These are phyloP conservation scores for Populus trichocarpa DNA, from an alignment of 441 rosid species.

Conservation along the genomic window DNA sequence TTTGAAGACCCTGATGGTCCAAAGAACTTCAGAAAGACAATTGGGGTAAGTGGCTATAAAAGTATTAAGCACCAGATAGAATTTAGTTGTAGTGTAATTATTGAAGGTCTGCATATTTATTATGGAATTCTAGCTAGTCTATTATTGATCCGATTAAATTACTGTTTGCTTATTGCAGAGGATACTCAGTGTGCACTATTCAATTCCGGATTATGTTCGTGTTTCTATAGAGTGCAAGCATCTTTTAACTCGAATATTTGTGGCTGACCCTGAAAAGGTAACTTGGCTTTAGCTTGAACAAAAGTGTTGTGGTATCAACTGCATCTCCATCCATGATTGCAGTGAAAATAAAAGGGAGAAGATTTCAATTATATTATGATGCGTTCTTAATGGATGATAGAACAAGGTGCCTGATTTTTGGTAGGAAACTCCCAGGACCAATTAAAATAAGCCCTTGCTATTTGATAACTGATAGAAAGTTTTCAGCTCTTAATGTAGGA, in stretches of 20 bases:
- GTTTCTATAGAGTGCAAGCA: conserved; percentile 47
- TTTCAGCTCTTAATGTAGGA: neutral
- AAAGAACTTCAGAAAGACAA: conserved; percentile 52
- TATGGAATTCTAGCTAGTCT: neutral
- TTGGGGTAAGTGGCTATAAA: conserved; percentile 37
- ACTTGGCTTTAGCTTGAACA: neutral
- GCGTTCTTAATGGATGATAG: neutral
- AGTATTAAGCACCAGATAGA: neutral
- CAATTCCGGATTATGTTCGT: conserved; percentile 46
- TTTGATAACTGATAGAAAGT: neutral
- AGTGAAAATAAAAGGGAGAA: neutral
- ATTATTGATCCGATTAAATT: neutral
- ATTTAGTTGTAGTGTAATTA: neutral
- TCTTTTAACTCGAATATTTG: conserved; percentile 55
- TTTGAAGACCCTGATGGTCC: conserved; percentile 61
- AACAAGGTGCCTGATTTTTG: neutral
- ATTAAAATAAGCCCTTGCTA: neutral
- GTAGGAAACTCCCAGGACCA: neutral
- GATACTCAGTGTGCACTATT: conserved; percentile 46
- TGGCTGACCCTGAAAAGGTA: conserved; percentile 57
- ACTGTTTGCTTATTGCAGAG: conserved; percentile 30
- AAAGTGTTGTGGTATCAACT: neutral
- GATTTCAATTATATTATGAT: neutral
- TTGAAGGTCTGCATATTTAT: neutral
- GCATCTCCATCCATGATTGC: too few species aligned